Percentiles rank a stretch among this genome's conserved stretches.
These are phyloP conservation scores for Oryza australiensis DNA, from an alignment of 176 grass and related monocot genomes.

Conservation along the genomic window DNA sequence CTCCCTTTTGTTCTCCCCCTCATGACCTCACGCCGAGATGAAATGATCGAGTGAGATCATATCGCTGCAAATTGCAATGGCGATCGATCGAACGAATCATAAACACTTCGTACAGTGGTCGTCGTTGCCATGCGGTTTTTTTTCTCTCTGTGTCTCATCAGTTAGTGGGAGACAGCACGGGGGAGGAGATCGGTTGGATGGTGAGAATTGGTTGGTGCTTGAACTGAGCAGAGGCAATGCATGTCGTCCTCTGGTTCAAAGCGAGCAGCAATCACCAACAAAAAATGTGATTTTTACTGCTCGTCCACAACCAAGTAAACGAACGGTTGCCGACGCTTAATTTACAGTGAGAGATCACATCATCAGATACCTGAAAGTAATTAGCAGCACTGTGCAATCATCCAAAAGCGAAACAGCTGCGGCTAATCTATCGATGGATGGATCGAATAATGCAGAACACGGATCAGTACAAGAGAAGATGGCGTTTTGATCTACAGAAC, in stretches of 20 bases:
- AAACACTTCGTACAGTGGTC: not conserved
- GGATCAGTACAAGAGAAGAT: not conserved
- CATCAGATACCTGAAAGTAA: not conserved
- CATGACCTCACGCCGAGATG: not conserved
- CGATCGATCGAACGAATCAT: not conserved
- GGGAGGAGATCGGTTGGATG: not conserved
- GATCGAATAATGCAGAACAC: not conserved
- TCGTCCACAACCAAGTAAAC: not conserved
- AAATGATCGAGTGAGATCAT: not conserved
- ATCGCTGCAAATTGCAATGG: not conserved
- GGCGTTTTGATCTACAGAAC: not conserved
- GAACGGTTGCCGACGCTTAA: not conserved
- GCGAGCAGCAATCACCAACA: not conserved
- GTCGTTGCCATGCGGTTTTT: not conserved
- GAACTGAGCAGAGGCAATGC: not conserved
- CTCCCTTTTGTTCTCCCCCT: constrained; percentile 1
- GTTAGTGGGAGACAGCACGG: constrained; percentile 34
- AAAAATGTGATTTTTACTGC: not conserved
- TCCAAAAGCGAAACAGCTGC: not conserved
- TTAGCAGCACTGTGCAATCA: not conserved
- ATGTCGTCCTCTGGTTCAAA: constrained; percentile 16
- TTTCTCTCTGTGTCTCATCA: not conserved
- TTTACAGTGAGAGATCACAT: not conserved
- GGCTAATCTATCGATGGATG: not conserved
- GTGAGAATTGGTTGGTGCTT: not conserved